phyloP scores from a whole-genome alignment of 1,284 basidiomycete genomes.

The Heimioporus punctisporus region DNA sequence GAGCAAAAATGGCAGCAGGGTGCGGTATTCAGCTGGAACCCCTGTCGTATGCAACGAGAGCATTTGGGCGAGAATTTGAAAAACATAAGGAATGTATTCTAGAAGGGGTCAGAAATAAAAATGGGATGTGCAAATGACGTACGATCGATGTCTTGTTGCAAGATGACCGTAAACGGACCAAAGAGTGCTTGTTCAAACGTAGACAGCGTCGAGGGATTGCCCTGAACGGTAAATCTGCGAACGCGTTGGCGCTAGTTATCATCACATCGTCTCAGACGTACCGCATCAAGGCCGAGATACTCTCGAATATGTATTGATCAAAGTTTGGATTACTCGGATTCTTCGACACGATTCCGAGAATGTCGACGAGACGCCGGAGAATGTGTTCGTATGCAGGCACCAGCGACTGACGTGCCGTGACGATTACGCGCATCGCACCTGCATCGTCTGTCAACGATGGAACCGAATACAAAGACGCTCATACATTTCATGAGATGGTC shows the following conservation, averaged over 20 bases:
- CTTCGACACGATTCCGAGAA: slow-evolving; percentile 88
- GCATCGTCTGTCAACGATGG: slow-evolving; percentile 8
- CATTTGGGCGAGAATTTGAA: slow-evolving; percentile 97
- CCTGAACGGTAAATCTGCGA: slow-evolving; percentile 77
- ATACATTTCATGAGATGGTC: slow-evolving; percentile 98
- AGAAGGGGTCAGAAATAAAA: not conserved
- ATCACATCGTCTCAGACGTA: slow-evolving; percentile 29
- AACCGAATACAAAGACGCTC: slow-evolving; percentile 23
- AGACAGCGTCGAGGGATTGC: slow-evolving; percentile 65
- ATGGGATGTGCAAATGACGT: slow-evolving; percentile 20
- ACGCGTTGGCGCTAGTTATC: not conserved
- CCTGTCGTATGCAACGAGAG: slow-evolving; percentile 77
- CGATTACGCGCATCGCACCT: slow-evolving; percentile 94
- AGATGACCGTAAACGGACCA: slow-evolving; percentile 85
- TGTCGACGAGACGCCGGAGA: slow-evolving; percentile 77
- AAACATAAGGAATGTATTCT: slow-evolving; percentile 98
- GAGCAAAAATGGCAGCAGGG: slow-evolving; percentile 83
- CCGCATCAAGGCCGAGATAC: slow-evolving; percentile 91
- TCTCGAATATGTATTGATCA: slow-evolving; percentile 98
- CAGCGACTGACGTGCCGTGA: slow-evolving; percentile 85
- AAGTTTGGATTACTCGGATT: slow-evolving; percentile 99
- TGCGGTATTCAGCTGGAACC: slow-evolving; percentile 81
- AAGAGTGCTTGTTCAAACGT: slow-evolving; percentile 87
- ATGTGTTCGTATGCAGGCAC: slow-evolving; percentile 70
- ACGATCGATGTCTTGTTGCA: slow-evolving; percentile 95